phyloP scores from a whole-genome alignment of 2,329 filamentous ascomycete genomes.

The Ophiostoma montium region DNA sequence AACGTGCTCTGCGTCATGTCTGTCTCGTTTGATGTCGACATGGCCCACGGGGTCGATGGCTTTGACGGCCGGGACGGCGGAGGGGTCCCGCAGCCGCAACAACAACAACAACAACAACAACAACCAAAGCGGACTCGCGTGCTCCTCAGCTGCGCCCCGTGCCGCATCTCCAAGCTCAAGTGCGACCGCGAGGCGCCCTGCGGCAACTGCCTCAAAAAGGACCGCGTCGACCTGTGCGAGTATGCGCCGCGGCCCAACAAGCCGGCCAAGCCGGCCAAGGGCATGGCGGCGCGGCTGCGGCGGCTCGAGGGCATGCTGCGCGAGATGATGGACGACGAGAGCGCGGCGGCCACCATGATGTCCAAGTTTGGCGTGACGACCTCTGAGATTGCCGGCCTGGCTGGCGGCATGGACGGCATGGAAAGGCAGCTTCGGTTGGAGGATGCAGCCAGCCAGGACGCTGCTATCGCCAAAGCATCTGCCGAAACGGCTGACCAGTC shows the following conservation, averaged over 20 bases:
- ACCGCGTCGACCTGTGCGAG: slow-evolving; percentile 28
- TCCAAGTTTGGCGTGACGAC: slow-evolving; percentile 9
- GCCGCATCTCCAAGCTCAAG: slow-evolving; percentile 40
- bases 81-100: neutral
- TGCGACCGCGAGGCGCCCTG: slow-evolving; percentile 40
- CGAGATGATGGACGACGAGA: slow-evolving; percentile 31
- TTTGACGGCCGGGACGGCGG: no score
- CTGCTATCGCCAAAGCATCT: neutral
- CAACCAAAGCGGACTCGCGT: slow-evolving; percentile 31
- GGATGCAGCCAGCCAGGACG: slow-evolving; percentile 14
- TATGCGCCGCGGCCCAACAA: slow-evolving; percentile 34
- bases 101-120: neutral
- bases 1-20: no score
- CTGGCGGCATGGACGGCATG: neutral
- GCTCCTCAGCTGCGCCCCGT: slow-evolving; percentile 37
- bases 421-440: neutral
- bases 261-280: slow-evolving; percentile 25
- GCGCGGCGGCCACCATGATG: slow-evolving; percentile 9
- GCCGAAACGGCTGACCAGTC: neutral
- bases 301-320: slow-evolving; percentile 45
- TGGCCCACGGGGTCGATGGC: no score
- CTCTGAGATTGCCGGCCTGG: neutral
- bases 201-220: slow-evolving; percentile 37
- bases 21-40: no score
- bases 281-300: slow-evolving; percentile 39